Conservation (phyloP, 345 rosid species). For the Arabis alpina region DNA sequence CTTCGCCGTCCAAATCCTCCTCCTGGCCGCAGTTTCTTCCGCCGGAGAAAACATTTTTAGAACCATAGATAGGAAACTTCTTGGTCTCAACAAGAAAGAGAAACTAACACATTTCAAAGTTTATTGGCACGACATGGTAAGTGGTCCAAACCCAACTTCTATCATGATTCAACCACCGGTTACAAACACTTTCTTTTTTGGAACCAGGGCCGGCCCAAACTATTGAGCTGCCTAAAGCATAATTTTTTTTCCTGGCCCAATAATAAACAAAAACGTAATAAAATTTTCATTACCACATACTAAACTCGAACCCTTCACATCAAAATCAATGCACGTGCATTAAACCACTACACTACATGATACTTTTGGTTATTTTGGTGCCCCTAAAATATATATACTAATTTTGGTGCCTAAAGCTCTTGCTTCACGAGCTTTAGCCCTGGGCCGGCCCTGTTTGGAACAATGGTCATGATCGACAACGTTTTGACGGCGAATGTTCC, state of each 20-base stretch:
- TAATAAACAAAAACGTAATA: too few species aligned
- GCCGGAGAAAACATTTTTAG: slow-evolving; percentile 39
- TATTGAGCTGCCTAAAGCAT: too few species aligned
- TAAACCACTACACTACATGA: too few species aligned
- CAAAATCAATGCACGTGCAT: too few species aligned
- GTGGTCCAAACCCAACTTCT: slow-evolving; percentile 59
- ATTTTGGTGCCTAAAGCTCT: too few species aligned
- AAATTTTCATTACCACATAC: too few species aligned
- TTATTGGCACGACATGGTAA: slow-evolving; percentile 70
- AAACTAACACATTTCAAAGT: slow-evolving; percentile 67
- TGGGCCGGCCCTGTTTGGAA: slow-evolving; percentile 59
- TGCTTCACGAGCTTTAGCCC: too few species aligned
- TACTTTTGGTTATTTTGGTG: too few species aligned
- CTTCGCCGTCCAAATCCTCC: slow-evolving; percentile 27
- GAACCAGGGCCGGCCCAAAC: too few species aligned
- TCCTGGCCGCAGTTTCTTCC: slow-evolving; percentile 29
- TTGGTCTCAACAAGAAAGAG: slow-evolving; percentile 50
- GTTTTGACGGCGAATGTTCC: slow-evolving; percentile 62
- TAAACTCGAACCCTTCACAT: too few species aligned
- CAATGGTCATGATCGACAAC: slow-evolving; percentile 65
- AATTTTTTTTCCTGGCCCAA: too few species aligned
- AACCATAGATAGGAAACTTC: slow-evolving; percentile 43
- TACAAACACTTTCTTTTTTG: slow-evolving; percentile 41
- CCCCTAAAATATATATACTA: too few species aligned
- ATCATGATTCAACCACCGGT: slow-evolving; percentile 48